Percentiles rank a stretch among this genome's conserved stretches.
Evolutionary conservation across 2,329 filamentous ascomycete genomes (phyloP).

Genomic region (Fusarium austroafricanum): DNA sequence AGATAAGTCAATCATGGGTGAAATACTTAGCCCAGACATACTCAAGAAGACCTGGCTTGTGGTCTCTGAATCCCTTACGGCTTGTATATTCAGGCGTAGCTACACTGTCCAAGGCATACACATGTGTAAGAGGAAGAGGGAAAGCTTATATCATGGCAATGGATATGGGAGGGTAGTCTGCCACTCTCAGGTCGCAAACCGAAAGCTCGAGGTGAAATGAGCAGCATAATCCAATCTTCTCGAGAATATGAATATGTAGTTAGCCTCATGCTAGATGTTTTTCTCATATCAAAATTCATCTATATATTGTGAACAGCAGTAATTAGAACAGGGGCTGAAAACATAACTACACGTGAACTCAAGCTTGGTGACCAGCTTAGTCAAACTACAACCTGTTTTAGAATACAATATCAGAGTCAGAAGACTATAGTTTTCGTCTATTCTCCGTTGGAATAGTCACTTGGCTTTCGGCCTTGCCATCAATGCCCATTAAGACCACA

Average conservation of each 20-base stretch:
- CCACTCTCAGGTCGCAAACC: too few relatives aligned
- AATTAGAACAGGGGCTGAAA: too few relatives aligned
- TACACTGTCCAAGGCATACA: neutral
- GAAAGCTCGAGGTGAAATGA: too few relatives aligned
- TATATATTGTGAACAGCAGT: too few relatives aligned
- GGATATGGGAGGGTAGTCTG: neutral
- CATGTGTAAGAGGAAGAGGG: neutral
- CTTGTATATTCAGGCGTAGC: neutral
- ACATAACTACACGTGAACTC: neutral
- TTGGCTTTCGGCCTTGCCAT: neutral
- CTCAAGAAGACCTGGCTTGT: too few relatives aligned
- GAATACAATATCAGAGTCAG: neutral
- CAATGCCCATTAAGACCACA: neutral
- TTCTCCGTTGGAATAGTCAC: neutral
- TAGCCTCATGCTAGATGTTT: neutral
- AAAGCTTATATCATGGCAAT: neutral
- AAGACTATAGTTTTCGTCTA: too few relatives aligned
- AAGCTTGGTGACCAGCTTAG: neutral
- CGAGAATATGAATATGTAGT: neutral
- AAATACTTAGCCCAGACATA: neutral
- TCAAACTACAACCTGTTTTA: neutral
- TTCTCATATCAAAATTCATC: too few relatives aligned
- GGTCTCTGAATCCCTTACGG: too few relatives aligned
- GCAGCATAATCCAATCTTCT: too few relatives aligned
- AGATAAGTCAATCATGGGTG: too few relatives aligned